phyloP scores from a whole-genome alignment of 2,329 filamentous ascomycete genomes.

The Epichloe festucae region DNA sequence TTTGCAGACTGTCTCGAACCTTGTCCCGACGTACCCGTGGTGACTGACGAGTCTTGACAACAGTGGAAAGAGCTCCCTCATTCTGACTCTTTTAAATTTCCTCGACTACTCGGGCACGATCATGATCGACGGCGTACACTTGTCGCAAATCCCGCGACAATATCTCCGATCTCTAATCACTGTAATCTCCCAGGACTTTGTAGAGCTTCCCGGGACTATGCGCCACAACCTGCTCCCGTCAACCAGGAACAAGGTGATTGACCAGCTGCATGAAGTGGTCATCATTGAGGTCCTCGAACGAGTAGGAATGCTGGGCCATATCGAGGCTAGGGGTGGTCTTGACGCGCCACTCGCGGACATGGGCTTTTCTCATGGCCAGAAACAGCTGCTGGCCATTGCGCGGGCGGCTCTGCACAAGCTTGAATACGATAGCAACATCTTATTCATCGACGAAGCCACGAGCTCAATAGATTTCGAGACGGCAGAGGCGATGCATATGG shows the following conservation, averaged over 20 bases:
- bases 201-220: constrained; percentile 9
- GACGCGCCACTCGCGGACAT: constrained; percentile 6
- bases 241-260: not conserved
- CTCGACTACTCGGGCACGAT: not conserved
- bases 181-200: constrained; percentile 17
- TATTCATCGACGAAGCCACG: not conserved
- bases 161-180: constrained; percentile 17
- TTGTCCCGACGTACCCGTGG: not conserved
- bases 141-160: constrained; percentile 11
- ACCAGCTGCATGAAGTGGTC: not conserved
- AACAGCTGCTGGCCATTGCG: constrained; percentile 9
- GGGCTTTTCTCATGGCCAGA: constrained; percentile 8
- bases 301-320: constrained; percentile 6
- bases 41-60: not conserved
- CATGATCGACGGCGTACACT: constrained; percentile 17
- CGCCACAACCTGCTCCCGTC: constrained; percentile 1
- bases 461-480: not conserved
- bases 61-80: constrained; percentile 13
- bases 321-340: constrained; percentile 6
- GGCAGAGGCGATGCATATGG: not conserved
- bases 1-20: too few relatives aligned
- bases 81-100: not conserved
- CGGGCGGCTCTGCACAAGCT: constrained; percentile 5
- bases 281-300: constrained; percentile 2
- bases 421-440: not conserved